Base-by-base conservation (phyloP, 2,329 filamentous ascomycete species). In the Stachybotrys elegans region DNA sequence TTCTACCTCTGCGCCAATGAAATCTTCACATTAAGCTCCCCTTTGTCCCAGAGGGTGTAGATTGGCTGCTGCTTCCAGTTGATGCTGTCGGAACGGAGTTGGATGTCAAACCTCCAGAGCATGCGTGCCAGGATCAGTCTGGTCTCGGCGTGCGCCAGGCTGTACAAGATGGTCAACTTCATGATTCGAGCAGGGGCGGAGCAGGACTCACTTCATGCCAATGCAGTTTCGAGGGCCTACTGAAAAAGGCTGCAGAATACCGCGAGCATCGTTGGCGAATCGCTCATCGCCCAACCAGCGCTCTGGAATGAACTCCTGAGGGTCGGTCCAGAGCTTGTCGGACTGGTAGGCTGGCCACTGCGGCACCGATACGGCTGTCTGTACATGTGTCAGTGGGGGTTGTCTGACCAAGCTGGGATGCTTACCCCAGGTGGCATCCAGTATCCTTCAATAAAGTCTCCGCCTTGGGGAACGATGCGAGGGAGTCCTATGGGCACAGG, bases 281-380 rank as follows among this genome's bases (percentile, higher is more conserved):
- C 37, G 43, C 1, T 42, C 38, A 13, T 57, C 51, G 12, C 51
- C 54, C 1, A 62, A 43, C 54, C 65, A 71, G 5, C 68, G 54
- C 44, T 70, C 66, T 0, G 69, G 69, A 12, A 57, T 47, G 44
- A 69, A 71, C 3, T 54, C 48, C 7, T 57, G 48, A 1, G 67
- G 59, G 2, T 57, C 43, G 4, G 46, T 47, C 45, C 65, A 71
- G 47, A 65, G 56, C 6, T 51, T 39, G 13, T 57, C 49, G 19
- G 56, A 55, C 40, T 66, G 61, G 37, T 61, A 62, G 6, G 59
- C 51, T 5, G 66, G 57, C 56, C 58, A 67, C 6, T 59, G 52
- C 47, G 51, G 55, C 6, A 61, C 61, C 0, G 66, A 66, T 12
- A 76, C 58, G 42, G 46, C n/a, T 2, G 48, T 58, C 55, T 57